Base-by-base conservation (phyloP, 75 land plant species). In the Pinus albicaulis region DNA sequence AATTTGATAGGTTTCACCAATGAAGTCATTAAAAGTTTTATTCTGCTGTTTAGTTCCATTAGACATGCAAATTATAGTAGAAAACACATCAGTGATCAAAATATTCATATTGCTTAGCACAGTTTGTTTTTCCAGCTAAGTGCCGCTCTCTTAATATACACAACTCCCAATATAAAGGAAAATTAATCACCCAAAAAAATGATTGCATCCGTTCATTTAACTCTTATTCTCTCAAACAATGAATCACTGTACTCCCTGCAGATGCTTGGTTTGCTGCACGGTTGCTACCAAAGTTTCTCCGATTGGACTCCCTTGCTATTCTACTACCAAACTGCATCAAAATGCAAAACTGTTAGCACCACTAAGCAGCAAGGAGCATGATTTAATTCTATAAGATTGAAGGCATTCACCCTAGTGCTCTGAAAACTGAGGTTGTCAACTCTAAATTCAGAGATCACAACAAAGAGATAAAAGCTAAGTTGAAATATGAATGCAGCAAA, bases 261-360 rank as follows among this genome's bases (percentile, higher is more conserved):
- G 94, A 91, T 66, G 96, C 97, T 77, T 85, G 90, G 71, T 96
- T 96, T 60, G 97, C 97, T 28, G 99, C 92, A 60, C 99, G 92
- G 66, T 96, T 96, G 75, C 99, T 96, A 31, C 99, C 99, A 76
- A 93, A 96, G 76, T 90, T 95, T 75, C 84, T 86, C 16, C 83
- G 74, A 68, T 96, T 96, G 62, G 99, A 96, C 76, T 96, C 95
- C 81, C 90, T 80, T 16, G 99, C 94, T 69, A 96, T 96, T 70
- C 99, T 86, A 66, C 98, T 92, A 52, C 99, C 99, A 87, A 96
- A 96, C 99, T 93, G 89, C 71, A 84, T 10, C 13, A 76, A 62
- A 24, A 59, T 36, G 14, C 17, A 16, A 73, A 16, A 12, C 6
- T 4, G 41, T 73, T 19, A 73, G 59, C 17, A 22, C 66, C 20